A percentile compares a stretch with the other conserved stretches of the same genome.
phyloP scores from a whole-genome alignment of 371 early-diverging fungal genomes.

The Mycotypha africana region DNA sequence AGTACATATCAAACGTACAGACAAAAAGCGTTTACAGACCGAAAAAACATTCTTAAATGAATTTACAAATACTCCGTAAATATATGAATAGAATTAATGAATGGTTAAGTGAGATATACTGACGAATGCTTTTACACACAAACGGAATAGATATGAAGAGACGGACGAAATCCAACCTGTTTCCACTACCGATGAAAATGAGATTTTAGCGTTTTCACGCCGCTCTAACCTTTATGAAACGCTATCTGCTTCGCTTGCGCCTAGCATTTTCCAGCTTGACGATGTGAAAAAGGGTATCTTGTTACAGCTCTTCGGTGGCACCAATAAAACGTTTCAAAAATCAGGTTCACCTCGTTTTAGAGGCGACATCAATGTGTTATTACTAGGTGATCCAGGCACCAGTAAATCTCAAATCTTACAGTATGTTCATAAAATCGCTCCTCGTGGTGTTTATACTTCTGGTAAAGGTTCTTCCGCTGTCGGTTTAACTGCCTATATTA shows the following conservation, averaged over 20 bases:
- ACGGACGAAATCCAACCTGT: constrained; percentile 59
- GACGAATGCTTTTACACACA: too few relatives aligned
- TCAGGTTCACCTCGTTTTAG: constrained; percentile 73
- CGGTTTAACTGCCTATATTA: constrained; percentile 99
- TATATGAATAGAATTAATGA: too few relatives aligned
- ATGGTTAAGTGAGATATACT: too few relatives aligned
- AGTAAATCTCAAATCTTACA: constrained; percentile 96
- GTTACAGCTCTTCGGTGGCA: constrained; percentile 98
- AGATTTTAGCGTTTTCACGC: constrained; percentile 57
- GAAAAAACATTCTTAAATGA: constrained; percentile 27
- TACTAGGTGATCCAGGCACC: constrained; percentile 99
- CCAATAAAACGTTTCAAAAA: constrained; percentile 68
- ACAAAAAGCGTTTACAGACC: constrained; percentile 63
- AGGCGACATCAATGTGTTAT: constrained; percentile 96
- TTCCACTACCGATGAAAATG: constrained; percentile 56
- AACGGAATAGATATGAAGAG: constrained; percentile 56
- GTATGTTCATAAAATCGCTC: constrained; percentile 95
- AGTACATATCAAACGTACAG: constrained; percentile 83
- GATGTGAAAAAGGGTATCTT: constrained; percentile 98
- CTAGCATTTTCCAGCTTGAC: constrained; percentile 96
- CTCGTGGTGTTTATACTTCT: constrained; percentile 98
- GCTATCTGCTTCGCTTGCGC: constrained; percentile 85
- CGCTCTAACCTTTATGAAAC: constrained; percentile 74
- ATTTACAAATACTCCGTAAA: too few relatives aligned
- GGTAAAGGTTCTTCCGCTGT: constrained; percentile 99